These are phyloP conservation scores for Ogataea pignaliae DNA, from an alignment of 805 yeast species.

Conservation along the genomic window DNA sequence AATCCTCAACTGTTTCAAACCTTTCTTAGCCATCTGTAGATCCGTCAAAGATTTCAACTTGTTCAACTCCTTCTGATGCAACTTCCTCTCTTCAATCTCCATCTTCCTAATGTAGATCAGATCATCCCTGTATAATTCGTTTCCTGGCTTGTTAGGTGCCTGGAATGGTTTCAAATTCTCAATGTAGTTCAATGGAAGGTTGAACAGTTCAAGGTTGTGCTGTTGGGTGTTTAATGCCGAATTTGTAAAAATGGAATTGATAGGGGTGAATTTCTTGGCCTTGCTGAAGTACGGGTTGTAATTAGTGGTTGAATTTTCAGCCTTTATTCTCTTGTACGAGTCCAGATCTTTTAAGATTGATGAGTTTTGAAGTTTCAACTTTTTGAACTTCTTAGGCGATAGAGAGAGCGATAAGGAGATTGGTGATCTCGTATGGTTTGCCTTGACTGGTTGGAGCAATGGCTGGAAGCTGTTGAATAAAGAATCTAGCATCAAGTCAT, in stretches of 20 bases:
- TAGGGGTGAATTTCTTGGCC: constrained; percentile 21
- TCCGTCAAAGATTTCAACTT: constrained; percentile 13
- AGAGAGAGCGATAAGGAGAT: constrained; percentile 11
- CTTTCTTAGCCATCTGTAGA: constrained; percentile 22
- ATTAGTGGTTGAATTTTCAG: constrained; percentile 13
- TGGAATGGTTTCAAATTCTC: constrained; percentile 17
- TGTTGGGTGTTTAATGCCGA: constrained; percentile 31
- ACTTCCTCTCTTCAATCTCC: constrained; percentile 26
- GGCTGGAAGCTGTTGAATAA: constrained; percentile 28
- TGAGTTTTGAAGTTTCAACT: constrained; percentile 14
- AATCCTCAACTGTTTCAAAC: constrained; percentile 19
- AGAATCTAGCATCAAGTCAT: constrained; percentile 25
- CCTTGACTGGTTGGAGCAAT: constrained; percentile 25
- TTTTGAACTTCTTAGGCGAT: constrained; percentile 18
- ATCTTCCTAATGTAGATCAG: constrained; percentile 27
- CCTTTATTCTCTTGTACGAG: constrained; percentile 22
- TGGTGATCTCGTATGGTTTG: constrained; percentile 25
- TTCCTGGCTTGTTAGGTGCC: constrained; percentile 25
- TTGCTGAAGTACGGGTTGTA: constrained; percentile 28
- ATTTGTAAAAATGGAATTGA: constrained; percentile 28
- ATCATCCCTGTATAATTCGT: constrained; percentile 30
- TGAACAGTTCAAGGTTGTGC: constrained; percentile 30
- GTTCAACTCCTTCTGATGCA: constrained; percentile 12
- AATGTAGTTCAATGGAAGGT: constrained; percentile 27
- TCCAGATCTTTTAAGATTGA: constrained; percentile 26